Evolutionary conservation across 176 grass and related monocot species (phyloP), one percentile per base, ranked within the genome.

Genomic region (Avena eriantha): DNA sequence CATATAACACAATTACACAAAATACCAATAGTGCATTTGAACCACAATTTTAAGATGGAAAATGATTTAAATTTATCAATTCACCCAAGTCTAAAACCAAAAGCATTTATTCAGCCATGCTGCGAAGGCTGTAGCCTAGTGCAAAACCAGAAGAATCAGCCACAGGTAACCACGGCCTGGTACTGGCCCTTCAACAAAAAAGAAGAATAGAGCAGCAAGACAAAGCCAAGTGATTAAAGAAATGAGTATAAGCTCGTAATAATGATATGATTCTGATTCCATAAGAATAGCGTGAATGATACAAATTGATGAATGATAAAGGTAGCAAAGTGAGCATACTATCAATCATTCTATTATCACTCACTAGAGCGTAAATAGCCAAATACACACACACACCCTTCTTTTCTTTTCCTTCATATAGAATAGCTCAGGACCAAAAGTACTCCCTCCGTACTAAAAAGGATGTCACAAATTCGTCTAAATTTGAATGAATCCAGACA

Each of bases 241-340:
- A 18, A 66, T 0, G 0, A 66, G 39, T 41, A 67, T 55, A 78
- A 24, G 57, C 10, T 69, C 22, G 69, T 39, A 35, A 54, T 39
- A 23, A 54, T 19, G 61, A 69, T 8, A 55, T 24, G 10, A 1
- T 65, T 29, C 66, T 21, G 22, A 74, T 61, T 47, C 39, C 53
- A 74, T 61, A 73, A 1, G 7, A 82, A 66, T 56, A 57, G 24
- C 14, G 67, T 39, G 35, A 88, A 26, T 83, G 69, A 55, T 29
- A 31, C 7, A 64, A 26, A 9, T 53, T 74, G 12, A 74, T 65
- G 26, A n/a, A 68, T 47, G 59, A 82, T 67, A 58, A 56, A 82
- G 76, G 72, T 47, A 55, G 67, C 54, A 55, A 69, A 16, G 36
- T n/a, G 34, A 45, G 46, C 12, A 10, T 39, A 71, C 29, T 12